Percentiles rank a stretch among this genome's conserved stretches.
Evolutionary conservation across 2,329 filamentous ascomycete species (phyloP).

Genomic region (Aspergillus quadrilineatus): DNA sequence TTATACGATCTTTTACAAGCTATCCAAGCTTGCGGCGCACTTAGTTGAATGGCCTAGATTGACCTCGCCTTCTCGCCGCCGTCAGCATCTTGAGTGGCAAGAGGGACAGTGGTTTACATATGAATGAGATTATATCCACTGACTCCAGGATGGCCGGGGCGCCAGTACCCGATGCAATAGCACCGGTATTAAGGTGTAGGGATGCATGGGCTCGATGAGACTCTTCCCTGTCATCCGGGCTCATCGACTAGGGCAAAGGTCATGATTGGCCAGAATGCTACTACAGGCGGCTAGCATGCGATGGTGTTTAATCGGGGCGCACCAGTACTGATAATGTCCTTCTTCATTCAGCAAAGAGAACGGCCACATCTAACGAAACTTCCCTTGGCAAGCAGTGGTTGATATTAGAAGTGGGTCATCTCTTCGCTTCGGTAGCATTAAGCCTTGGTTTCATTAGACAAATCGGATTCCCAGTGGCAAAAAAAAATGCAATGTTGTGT

Average conservation of each 20-base stretch:
- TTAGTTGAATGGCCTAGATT: not conserved
- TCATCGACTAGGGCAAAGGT: not conserved
- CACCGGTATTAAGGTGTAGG: slow-evolving; percentile 5
- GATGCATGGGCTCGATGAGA: not conserved
- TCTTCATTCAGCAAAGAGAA: not conserved
- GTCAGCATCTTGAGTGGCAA: not conserved
- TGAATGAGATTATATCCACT: not conserved
- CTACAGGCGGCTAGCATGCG: not conserved
- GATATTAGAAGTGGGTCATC: not conserved
- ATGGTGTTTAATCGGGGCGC: not conserved
- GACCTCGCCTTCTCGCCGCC: not conserved
- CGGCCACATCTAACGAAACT: not conserved
- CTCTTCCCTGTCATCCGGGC: not conserved
- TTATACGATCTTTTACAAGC: not conserved
- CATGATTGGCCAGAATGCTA: slow-evolving; percentile 1
- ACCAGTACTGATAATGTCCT: not conserved
- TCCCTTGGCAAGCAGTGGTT: not conserved
- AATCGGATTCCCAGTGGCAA: slow-evolving; percentile 1
- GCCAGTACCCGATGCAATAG: slow-evolving; percentile 7
- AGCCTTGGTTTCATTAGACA: not conserved
- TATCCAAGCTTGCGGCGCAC: not conserved
- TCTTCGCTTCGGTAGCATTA: not conserved
- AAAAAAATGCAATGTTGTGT: slow-evolving; percentile 4
- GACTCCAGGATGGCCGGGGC: not conserved
- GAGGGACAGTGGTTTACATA: not conserved